phyloP scores from a whole-genome alignment of 139 green algal species.

The Picochlorum costavermella region DNA sequence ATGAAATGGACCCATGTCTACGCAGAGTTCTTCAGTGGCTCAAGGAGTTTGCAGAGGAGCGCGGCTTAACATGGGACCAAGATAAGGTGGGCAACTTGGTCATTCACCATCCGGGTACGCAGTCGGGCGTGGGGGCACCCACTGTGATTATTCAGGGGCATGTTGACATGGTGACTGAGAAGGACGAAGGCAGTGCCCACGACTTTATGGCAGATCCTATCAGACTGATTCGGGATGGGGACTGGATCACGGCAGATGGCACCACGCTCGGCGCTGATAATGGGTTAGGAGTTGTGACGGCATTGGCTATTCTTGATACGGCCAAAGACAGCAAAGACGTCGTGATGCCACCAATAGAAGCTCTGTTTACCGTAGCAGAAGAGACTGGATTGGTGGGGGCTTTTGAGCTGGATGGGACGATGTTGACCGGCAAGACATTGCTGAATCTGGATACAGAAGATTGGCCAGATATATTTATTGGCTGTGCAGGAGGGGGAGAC shows the following conservation, averaged over 20 bases:
- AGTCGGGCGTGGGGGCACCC: constrained; percentile 47
- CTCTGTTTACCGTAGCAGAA: constrained; percentile 70
- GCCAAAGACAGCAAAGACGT: constrained; percentile 16
- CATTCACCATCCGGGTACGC: constrained; percentile 44
- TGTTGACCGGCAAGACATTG: constrained; percentile 52
- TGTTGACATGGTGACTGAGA: constrained; percentile 69
- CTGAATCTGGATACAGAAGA: constrained; percentile 76
- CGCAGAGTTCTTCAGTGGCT: constrained; percentile 52
- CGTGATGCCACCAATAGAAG: constrained; percentile 59
- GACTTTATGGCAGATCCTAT: constrained; percentile 58
- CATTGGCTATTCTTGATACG: constrained; percentile 54
- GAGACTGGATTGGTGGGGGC: constrained; percentile 57
- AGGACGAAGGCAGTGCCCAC: constrained; percentile 40
- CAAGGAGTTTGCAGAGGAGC: constrained; percentile 48
- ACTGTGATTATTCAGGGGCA: constrained; percentile 64
- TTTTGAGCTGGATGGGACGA: constrained; percentile 38
- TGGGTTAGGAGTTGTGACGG: constrained; percentile 53
- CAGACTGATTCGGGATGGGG: constrained; percentile 33
- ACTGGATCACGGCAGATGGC: constrained; percentile 56
- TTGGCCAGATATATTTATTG: constrained; percentile 67
- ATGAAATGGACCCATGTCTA: too few relatives aligned
- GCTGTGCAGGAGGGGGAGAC: constrained; percentile 62
- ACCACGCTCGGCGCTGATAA: constrained; percentile 74
- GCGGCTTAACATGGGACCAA: constrained; percentile 40
- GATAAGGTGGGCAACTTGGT: constrained; percentile 66